A percentile compares a stretch with the other conserved stretches of the same genome.
Evolutionary conservation across 805 yeast genomes (phyloP).

Genomic region (Yarrowia sp.): DNA sequence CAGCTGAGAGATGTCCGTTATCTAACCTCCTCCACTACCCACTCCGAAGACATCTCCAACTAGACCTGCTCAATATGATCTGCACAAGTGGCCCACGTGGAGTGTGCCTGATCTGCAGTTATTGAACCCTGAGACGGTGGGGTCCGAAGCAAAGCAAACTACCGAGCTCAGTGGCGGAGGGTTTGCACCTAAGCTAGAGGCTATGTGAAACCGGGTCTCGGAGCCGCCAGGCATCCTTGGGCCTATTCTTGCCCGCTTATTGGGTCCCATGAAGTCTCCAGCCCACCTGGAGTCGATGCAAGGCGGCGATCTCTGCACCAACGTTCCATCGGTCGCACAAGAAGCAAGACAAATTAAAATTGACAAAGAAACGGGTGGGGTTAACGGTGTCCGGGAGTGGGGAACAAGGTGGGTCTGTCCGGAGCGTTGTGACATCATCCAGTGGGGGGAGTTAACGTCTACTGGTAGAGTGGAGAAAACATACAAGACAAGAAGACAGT

Average conservation of each 20-base stretch:
- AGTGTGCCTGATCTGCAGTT: slow-evolving; percentile 24
- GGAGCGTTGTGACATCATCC: background rate
- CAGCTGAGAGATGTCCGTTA: background rate
- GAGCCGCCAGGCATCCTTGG: background rate
- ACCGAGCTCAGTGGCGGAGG: background rate
- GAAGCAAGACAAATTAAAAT: background rate
- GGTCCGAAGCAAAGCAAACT: slow-evolving; percentile 1
- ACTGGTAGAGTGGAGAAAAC: no score
- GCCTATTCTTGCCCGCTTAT: background rate
- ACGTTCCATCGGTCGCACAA: background rate
- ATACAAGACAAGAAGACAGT: no score
- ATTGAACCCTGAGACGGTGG: slow-evolving; percentile 19
- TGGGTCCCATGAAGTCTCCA: background rate
- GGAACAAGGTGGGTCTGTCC: background rate
- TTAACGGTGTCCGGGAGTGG: slow-evolving; percentile 6
- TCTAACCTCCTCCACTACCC: background rate
- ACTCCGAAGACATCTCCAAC: background rate
- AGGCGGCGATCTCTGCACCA: slow-evolving; percentile 7
- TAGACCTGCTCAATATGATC: slow-evolving; percentile 3
- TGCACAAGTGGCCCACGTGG: background rate
- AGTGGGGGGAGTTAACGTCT: background rate
- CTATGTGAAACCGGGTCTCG: background rate
- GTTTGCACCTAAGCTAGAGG: background rate
- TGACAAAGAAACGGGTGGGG: slow-evolving; percentile 7
- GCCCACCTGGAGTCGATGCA: slow-evolving; percentile 9